Percentiles rank a stretch among this genome's conserved stretches.
Evolutionary conservation across 2,329 filamentous ascomycete species (phyloP).

Genomic region (Nemania abortiva): DNA sequence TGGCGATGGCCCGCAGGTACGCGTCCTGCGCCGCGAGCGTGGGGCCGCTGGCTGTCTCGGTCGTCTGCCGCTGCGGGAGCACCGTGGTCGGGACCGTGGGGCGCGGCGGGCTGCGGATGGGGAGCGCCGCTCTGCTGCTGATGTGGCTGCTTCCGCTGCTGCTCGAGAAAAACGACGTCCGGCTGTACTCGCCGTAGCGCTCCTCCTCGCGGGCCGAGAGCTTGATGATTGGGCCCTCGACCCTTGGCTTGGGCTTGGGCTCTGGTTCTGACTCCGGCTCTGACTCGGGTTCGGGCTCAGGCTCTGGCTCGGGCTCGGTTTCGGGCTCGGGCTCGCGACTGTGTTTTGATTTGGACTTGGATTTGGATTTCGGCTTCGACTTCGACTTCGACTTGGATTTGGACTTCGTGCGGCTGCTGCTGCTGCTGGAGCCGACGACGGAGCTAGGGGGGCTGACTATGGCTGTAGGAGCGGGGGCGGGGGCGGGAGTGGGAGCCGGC

Average conservation of each 20-base stretch:
- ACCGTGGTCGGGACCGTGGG: conserved; percentile 53
- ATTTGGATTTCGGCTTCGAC: no score
- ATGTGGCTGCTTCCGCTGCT: no score
- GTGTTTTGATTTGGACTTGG: not conserved
- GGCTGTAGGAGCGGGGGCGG: no score
- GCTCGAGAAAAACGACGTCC: not conserved
- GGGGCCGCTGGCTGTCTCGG: conserved; percentile 37
- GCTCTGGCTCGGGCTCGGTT: no score
- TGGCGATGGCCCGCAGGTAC: conserved; percentile 44
- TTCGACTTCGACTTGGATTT: no score
- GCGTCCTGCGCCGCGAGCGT: conserved; percentile 43
- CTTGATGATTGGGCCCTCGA: conserved; percentile 14
- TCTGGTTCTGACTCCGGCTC: no score
- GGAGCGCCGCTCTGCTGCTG: not conserved
- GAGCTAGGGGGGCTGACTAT: no score
- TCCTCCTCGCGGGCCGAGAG: conserved; percentile 27
- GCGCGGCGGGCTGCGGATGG: conserved; percentile 35
- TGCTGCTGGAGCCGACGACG: conserved; percentile 30
- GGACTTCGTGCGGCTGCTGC: no score
- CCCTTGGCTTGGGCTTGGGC: no score
- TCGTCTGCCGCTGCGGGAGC: conserved; percentile 56
- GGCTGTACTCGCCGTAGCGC: conserved; percentile 7
- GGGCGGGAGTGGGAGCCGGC: no score
- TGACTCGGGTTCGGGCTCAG: no score
- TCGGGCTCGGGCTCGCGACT: no score